These are phyloP conservation scores for Termitomyces sp. DNA, from an alignment of 768 basidiomycete species.

Conservation along the genomic window DNA sequence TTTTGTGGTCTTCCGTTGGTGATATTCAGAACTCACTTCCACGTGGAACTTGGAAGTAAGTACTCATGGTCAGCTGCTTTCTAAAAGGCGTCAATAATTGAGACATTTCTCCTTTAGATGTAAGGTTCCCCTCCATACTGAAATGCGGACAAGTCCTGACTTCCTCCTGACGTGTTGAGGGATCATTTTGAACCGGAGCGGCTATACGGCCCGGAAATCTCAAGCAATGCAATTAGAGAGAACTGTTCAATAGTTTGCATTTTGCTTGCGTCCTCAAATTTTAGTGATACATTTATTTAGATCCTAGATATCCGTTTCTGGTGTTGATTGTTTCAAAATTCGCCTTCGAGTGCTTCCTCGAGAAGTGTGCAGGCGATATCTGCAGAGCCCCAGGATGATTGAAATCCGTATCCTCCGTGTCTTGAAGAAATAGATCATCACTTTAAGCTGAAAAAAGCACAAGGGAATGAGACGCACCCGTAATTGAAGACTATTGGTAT, in stretches of 20 bases:
- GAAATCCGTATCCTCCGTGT: slow-evolving; percentile 62
- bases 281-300: not conserved
- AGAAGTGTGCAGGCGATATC: slow-evolving; percentile 42
- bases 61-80: not conserved
- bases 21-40: not conserved
- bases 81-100: not conserved
- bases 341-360: slow-evolving; percentile 23
- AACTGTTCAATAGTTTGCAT: not conserved
- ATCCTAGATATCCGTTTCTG: not conserved
- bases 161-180: not conserved
- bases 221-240: not conserved
- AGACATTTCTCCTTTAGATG: not conserved
- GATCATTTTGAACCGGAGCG: not conserved
- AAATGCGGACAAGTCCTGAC: not conserved
- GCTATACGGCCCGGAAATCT: not conserved
- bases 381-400: slow-evolving; percentile 65
- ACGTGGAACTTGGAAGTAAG: not conserved
- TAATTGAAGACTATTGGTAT: slow-evolving; percentile 57
- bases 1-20: not conserved
- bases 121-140: not conserved
- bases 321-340: not conserved
- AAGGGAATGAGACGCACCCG: slow-evolving; percentile 37
- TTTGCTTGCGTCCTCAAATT: not conserved
- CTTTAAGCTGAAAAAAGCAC: not conserved
- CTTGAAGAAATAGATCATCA: slow-evolving; percentile 21